phyloP scores from a whole-genome alignment of 805 yeast genomes.

The Wickerhamiella occidentalis region DNA sequence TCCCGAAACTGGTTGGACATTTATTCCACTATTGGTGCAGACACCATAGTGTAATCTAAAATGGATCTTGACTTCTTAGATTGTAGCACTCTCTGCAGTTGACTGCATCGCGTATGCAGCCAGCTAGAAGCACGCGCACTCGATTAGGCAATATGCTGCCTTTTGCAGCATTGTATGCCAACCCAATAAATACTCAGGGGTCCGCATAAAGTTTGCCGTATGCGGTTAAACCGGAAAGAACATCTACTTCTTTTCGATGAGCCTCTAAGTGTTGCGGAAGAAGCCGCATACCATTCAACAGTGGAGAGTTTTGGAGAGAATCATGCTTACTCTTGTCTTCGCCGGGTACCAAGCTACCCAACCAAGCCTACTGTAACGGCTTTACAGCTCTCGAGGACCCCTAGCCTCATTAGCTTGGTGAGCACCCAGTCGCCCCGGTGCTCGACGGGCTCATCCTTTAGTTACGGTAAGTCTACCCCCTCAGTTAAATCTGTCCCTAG shows the following conservation, averaged over 20 bases:
- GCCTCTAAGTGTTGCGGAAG: constrained; percentile 8
- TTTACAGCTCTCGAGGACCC: constrained; percentile 3
- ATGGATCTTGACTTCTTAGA: background rate
- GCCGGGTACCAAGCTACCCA: background rate
- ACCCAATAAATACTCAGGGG: background rate
- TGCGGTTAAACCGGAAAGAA: constrained; percentile 1
- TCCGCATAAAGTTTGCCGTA: too few relatives aligned
- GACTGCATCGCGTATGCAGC: background rate
- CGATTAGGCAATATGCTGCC: background rate
- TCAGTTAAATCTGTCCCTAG: background rate
- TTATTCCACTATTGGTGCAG: too few relatives aligned
- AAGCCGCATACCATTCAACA: constrained; percentile 1
- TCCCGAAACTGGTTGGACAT: too few relatives aligned
- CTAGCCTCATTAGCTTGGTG: constrained; percentile 2
- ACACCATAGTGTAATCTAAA: background rate
- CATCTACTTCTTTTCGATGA: background rate
- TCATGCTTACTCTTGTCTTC: constrained; percentile 3
- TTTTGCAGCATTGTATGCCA: background rate
- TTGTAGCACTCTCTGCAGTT: background rate
- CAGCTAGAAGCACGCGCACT: background rate
- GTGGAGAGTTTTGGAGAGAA: background rate
- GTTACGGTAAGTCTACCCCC: background rate
- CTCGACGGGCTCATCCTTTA: background rate
- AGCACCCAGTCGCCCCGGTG: background rate
- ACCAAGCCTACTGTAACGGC: constrained; percentile 1